A percentile compares a stretch with the other conserved stretches of the same genome.
These are phyloP conservation scores for Myxozyma geophila DNA, from an alignment of 805 yeast genomes.

Conservation along the genomic window DNA sequence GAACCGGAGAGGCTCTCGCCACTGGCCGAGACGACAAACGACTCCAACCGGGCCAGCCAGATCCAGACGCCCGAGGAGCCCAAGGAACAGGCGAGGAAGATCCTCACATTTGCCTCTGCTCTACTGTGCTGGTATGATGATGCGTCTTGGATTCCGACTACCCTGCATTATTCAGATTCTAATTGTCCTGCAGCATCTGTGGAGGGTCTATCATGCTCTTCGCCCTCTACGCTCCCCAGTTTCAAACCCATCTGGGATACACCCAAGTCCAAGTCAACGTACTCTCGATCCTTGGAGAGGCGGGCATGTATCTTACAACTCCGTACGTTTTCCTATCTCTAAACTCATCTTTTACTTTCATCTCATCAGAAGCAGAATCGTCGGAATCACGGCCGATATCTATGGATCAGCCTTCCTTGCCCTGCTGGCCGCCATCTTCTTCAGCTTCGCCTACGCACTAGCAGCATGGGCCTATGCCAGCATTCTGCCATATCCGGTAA, in stretches of 20 bases:
- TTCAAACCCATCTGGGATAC: slow-evolving; percentile 63
- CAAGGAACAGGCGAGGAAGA: not conserved
- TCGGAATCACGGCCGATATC: slow-evolving; percentile 37
- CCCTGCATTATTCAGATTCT: not conserved
- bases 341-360: not conserved
- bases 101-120: slow-evolving; percentile 28
- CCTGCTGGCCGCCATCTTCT: slow-evolving; percentile 30
- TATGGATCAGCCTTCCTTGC: slow-evolving; percentile 37
- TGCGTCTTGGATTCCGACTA: not conserved
- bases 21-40: not conserved
- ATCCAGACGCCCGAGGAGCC: not conserved
- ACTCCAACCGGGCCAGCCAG: not conserved
- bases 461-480: slow-evolving; percentile 35
- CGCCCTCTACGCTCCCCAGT: slow-evolving; percentile 74
- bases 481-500: slow-evolving; percentile 26
- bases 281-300: slow-evolving; percentile 71
- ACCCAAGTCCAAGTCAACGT: slow-evolving; percentile 70
- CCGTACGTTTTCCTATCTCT: slow-evolving; percentile 51
- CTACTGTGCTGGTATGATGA: slow-evolving; percentile 28
- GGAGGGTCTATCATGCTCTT: slow-evolving; percentile 85
- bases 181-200: slow-evolving; percentile 56
- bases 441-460: slow-evolving; percentile 33
- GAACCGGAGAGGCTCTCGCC: slow-evolving; percentile 1
- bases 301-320: slow-evolving; percentile 83
- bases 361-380: slow-evolving; percentile 14